Conservation (phyloP, 805 yeast genomes). For the Debaryomyces castellii region DNA sequence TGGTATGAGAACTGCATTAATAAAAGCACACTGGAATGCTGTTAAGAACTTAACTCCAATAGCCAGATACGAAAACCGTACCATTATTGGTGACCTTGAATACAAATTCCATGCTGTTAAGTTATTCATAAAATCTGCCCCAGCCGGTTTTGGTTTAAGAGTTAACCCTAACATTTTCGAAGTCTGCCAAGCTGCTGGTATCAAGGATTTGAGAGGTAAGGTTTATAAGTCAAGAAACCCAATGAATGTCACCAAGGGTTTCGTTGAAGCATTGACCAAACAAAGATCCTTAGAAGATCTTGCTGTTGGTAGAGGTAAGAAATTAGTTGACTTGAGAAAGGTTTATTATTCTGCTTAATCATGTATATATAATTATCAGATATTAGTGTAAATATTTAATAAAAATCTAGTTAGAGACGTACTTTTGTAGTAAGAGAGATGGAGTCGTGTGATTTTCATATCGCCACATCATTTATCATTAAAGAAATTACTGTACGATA, state of each 20-base stretch:
- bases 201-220: slow-evolving; percentile 88
- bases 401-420: not conserved
- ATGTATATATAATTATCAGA: slow-evolving; percentile 8
- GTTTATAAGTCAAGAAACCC: slow-evolving; percentile 90
- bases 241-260: slow-evolving; percentile 90
- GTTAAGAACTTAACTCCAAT: slow-evolving; percentile 78
- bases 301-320: slow-evolving; percentile 91
- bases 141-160: slow-evolving; percentile 90
- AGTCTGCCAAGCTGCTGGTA: slow-evolving; percentile 90
- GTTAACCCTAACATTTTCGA: slow-evolving; percentile 89
- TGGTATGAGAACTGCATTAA: slow-evolving; percentile 70
- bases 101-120: slow-evolving; percentile 85
- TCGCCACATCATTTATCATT: slow-evolving; percentile 1
- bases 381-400: slow-evolving; percentile 1
- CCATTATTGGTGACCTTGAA: slow-evolving; percentile 81
- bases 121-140: slow-evolving; percentile 78
- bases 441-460: slow-evolving; percentile 3
- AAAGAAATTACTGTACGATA: not conserved
- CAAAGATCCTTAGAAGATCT: slow-evolving; percentile 84
- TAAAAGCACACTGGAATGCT: slow-evolving; percentile 92
- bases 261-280: slow-evolving; percentile 77
- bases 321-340: slow-evolving; percentile 88
- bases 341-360: slow-evolving; percentile 65
- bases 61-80: slow-evolving; percentile 88
- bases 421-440: too few species aligned